These are phyloP conservation scores for Wickerhamiella galacta DNA, from an alignment of 805 yeast species.

Conservation along the genomic window DNA sequence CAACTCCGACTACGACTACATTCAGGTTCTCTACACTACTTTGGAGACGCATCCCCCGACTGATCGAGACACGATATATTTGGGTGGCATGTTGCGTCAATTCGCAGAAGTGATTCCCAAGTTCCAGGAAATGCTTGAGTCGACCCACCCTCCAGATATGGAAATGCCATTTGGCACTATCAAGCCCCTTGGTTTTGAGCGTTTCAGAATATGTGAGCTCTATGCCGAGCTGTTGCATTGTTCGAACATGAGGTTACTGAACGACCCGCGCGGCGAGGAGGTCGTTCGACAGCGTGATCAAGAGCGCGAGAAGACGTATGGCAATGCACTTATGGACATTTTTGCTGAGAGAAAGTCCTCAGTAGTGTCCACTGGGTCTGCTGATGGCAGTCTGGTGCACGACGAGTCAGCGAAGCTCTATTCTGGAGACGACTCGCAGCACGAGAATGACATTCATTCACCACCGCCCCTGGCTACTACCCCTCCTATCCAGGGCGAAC, in stretches of 20 bases:
- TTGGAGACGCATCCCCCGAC: conserved; percentile 84
- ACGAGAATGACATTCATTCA: no score
- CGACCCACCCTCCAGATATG: conserved; percentile 17
- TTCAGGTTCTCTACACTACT: conserved; percentile 69
- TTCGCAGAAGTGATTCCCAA: conserved; percentile 60
- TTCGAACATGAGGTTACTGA: conserved; percentile 87
- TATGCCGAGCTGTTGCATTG: conserved; percentile 92
- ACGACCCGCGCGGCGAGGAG: conserved; percentile 55
- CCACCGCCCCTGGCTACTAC: no score
- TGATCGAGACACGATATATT: conserved; percentile 78
- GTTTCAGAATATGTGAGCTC: conserved; percentile 78
- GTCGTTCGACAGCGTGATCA: conserved; percentile 53
- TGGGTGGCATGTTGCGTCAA: conserved; percentile 67
- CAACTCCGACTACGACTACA: conserved; percentile 85
- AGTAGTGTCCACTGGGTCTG: no score
- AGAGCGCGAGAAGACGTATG: conserved; percentile 38
- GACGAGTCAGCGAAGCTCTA: no score
- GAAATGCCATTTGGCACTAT: conserved; percentile 49
- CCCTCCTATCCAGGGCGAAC: no score
- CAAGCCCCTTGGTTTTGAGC: conserved; percentile 75
- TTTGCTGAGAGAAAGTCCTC: no score
- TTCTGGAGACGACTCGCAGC: no score
- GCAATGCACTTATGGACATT: no score
- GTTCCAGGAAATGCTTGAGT: conserved; percentile 43
- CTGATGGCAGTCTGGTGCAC: no score